phyloP scores from a whole-genome alignment of 345 rosid genomes.

The Viola odorata region DNA sequence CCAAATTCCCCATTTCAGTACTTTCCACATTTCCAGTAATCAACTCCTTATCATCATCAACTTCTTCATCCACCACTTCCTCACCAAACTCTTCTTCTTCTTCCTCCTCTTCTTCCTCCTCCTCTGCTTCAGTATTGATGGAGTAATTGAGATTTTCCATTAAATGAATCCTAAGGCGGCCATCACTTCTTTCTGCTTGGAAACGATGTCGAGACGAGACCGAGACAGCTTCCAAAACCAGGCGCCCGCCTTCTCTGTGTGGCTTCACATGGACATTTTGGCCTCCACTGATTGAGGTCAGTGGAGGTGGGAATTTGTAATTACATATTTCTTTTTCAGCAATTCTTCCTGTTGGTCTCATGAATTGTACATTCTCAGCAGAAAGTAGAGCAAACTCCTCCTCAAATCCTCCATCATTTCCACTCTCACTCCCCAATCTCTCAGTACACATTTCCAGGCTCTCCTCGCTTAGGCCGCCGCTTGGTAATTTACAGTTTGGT shows the following conservation, averaged over 20 bases:
- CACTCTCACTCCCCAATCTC: slow-evolving; percentile 22
- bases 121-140: background rate
- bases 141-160: background rate
- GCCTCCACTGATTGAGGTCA: slow-evolving; percentile 17
- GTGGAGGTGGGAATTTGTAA: slow-evolving; percentile 21
- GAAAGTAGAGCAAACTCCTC: slow-evolving; percentile 5
- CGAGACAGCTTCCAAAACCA: slow-evolving; percentile 19
- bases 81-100: background rate
- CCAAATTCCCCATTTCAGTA: slow-evolving; percentile 12
- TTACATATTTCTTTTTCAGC: background rate
- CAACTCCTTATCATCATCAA: background rate
- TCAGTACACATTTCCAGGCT: slow-evolving; percentile 27
- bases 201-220: slow-evolving; percentile 10
- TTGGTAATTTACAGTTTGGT: slow-evolving; percentile 6
- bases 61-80: background rate
- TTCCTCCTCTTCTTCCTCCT: slow-evolving; percentile 4
- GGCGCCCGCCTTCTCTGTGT: slow-evolving; percentile 16
- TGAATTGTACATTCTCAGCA: background rate
- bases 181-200: slow-evolving; percentile 20
- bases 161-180: slow-evolving; percentile 22
- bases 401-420: slow-evolving; percentile 10
- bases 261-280: slow-evolving; percentile 15
- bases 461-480: slow-evolving; percentile 8
- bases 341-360: background rate
- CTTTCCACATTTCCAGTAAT: background rate